Evolutionary conservation across 768 basidiomycete species (phyloP).

Genomic region (Tulasnella sp.): DNA sequence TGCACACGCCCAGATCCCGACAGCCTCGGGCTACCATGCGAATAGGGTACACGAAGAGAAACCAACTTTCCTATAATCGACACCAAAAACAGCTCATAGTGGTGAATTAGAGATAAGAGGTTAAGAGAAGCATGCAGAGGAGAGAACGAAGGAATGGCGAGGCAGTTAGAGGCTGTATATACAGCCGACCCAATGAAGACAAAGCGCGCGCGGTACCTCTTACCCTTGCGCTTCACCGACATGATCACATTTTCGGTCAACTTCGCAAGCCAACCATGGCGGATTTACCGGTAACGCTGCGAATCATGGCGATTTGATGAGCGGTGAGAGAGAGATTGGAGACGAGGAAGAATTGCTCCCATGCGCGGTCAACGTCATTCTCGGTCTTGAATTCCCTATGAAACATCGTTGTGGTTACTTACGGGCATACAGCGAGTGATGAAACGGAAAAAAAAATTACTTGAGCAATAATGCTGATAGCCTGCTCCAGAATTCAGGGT

Average conservation of each 20-base stretch:
- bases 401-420: neutral
- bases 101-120: neutral
- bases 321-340: conserved; percentile 77
- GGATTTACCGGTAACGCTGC: conserved; percentile 78
- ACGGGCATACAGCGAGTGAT: neutral
- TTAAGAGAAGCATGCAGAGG: neutral
- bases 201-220: neutral
- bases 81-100: neutral
- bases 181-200: neutral
- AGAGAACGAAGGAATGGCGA: neutral
- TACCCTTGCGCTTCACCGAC: neutral
- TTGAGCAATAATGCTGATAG: conserved; percentile 63
- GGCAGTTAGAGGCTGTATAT: neutral
- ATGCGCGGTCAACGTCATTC: conserved; percentile 64
- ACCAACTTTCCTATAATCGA: neutral
- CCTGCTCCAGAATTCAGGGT: conserved; percentile 75
- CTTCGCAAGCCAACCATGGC: conserved; percentile 80
- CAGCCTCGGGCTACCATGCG: no score
- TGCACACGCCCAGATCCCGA: no score
- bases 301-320: conserved; percentile 85
- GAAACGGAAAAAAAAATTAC: conserved; percentile 31
- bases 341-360: conserved; percentile 81
- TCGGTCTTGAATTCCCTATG: conserved; percentile 55
- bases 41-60: neutral
- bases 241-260: neutral